Evolutionary conservation across 257 asterid species (phyloP).

Genomic region (Ligustrum vulgare): DNA sequence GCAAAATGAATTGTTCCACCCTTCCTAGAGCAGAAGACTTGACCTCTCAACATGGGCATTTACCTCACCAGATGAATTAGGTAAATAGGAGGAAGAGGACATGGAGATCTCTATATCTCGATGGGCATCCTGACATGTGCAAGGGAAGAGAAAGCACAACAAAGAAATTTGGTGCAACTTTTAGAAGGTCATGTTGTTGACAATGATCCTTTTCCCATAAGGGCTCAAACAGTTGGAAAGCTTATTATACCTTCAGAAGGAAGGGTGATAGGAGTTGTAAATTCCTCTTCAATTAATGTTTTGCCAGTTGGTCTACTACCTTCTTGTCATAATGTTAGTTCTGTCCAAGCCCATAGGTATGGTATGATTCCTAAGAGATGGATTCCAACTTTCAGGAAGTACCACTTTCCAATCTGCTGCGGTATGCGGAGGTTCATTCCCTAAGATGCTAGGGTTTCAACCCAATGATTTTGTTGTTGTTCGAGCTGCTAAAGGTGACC

Average conservation of each 20-base stretch:
- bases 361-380: conserved; percentile 27
- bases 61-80: too few relatives aligned
- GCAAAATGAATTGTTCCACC: too few relatives aligned
- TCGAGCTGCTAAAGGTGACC: conserved; percentile 34
- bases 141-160: too few relatives aligned
- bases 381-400: conserved; percentile 29
- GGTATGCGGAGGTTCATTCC: conserved; percentile 39
- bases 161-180: not conserved
- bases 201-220: not conserved
- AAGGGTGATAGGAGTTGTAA: conserved; percentile 17
- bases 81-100: too few relatives aligned
- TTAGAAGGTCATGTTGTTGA: not conserved
- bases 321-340: conserved; percentile 29
- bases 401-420: conserved; percentile 27
- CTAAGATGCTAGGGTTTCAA: conserved; percentile 62
- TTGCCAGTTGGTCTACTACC: conserved; percentile 32
- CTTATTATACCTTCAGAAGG: conserved; percentile 27
- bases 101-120: too few relatives aligned
- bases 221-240: conserved; percentile 9
- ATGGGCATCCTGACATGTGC: too few relatives aligned
- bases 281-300: conserved; percentile 19
- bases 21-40: too few relatives aligned
- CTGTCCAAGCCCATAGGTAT: conserved; percentile 33
- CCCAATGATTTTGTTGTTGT: not conserved
- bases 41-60: too few relatives aligned